Conservation (phyloP, 2,329 filamentous ascomycete species). For the Hypoxylon sp. region DNA sequence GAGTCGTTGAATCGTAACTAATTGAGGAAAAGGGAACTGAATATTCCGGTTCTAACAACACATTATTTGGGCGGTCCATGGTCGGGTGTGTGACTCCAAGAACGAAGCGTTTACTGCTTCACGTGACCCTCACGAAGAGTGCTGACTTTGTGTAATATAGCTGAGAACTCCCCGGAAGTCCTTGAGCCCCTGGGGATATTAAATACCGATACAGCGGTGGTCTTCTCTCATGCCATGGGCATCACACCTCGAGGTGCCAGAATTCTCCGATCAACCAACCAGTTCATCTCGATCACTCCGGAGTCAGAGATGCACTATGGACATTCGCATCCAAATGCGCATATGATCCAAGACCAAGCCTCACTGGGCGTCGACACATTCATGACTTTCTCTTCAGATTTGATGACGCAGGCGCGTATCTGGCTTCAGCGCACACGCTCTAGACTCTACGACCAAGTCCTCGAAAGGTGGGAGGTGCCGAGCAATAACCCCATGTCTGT, state of each 20-base stretch:
- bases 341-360: conserved; percentile 63
- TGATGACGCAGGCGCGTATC: conserved; percentile 65
- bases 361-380: conserved; percentile 68
- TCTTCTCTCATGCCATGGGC: conserved; percentile 66
- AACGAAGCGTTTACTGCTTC: background rate
- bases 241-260: conserved; percentile 56
- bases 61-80: conserved; percentile 59
- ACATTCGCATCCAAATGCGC: conserved; percentile 61
- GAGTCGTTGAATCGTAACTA: background rate
- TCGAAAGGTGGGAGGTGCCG: conserved; percentile 60
- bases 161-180: conserved; percentile 57
- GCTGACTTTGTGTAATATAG: conserved; percentile 3
- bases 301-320: conserved; percentile 72
- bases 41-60: conserved; percentile 62
- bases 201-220: conserved; percentile 60
- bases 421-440: conserved; percentile 65
- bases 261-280: conserved; percentile 63
- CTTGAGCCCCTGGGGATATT: conserved; percentile 56
- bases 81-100: conserved; percentile 50
- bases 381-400: conserved; percentile 65
- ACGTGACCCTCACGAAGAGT: background rate
- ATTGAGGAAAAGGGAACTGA: conserved; percentile 49
- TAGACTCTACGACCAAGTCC: conserved; percentile 55
- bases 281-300: conserved; percentile 69
- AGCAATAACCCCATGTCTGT: conserved; percentile 65